Conservation (phyloP, 495 filamentous ascomycete species). For the Pseudevernia furfuracea region DNA sequence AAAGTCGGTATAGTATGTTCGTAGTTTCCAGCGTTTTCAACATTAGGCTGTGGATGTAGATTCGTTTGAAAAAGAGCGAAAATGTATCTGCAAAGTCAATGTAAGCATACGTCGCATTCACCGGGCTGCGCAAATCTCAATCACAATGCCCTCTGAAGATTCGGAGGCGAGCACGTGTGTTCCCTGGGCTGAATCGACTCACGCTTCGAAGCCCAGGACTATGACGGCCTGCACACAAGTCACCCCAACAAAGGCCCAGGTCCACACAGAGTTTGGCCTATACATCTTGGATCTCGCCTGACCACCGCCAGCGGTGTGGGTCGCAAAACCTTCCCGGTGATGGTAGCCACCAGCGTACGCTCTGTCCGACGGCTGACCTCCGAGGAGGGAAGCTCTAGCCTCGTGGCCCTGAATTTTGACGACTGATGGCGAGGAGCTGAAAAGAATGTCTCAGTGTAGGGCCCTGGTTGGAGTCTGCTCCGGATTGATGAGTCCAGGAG, state of each 20-base stretch:
- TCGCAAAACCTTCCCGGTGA: constrained; percentile 47
- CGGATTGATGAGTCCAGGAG: background rate
- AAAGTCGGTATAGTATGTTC: constrained; percentile 78
- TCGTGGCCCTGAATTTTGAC: constrained; percentile 56
- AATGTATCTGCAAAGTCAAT: constrained; percentile 34
- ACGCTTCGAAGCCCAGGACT: constrained; percentile 79
- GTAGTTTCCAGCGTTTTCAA: constrained; percentile 48
- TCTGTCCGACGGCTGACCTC: constrained; percentile 48
- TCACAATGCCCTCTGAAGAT: background rate
- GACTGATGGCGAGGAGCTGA: constrained; percentile 11
- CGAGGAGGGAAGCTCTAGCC: constrained; percentile 57
- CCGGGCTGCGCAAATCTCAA: background rate
- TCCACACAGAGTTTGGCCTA: constrained; percentile 74
- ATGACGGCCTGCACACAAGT: constrained; percentile 69
- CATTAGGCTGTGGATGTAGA: constrained; percentile 45
- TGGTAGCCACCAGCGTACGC: constrained; percentile 44
- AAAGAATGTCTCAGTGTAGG: background rate
- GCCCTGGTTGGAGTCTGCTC: constrained; percentile 2
- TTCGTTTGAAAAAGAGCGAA: constrained; percentile 57
- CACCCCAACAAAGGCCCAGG: constrained; percentile 72
- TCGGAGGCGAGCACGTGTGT: background rate
- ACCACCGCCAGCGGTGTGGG: constrained; percentile 25
- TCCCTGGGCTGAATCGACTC: constrained; percentile 34
- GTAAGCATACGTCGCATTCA: constrained; percentile 11
- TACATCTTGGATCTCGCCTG: constrained; percentile 47